Evolutionary conservation across 2,329 filamentous ascomycete species (phyloP), one percentile per base, ranked within the genome.

Genomic region (Aspergillus carbonarius): DNA sequence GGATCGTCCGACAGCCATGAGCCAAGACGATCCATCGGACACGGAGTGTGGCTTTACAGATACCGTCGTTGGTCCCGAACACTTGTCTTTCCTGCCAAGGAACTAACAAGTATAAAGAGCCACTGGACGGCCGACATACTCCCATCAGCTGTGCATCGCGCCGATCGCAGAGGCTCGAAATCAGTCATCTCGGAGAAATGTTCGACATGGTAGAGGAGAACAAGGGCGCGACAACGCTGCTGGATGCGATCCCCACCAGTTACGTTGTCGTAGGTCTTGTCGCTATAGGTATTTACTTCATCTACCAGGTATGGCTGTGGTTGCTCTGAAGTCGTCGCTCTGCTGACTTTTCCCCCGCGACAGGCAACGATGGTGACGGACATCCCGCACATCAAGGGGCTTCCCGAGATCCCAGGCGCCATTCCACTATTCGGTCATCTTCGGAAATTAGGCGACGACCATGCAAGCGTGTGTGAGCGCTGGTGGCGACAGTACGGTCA

Each of bases 351-450:
- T 15, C 15, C 17, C 13, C 42, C 10, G 5, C 15, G 0, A 27
- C 25, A 48, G 44, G n/a, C 44, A 32, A 48, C 44, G 5, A 48
- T 48, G 44, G n/a, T 48, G 25, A 85, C 83, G 5, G 83, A 86
- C 56, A 78, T 78, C 0, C 79, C 83, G 6, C 80, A 81, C 63
- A 84, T 86, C 68, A 83, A 83, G 67, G 79, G 79, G 12, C 72
- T 86, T 1, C 83, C 83, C 1, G 82, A 85, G 62, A 81, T 86
- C 32, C 83, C 83, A 0, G 83, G 83, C 1, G 69, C 70, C 5
- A 61, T 84, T 3, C 84, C 83, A 3, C 60, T 88, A 5, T 82
- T 88, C 61, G 85, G 85, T 7, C 86, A 85, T 66, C 74, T 88
- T 4, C 65, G 84, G 1, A 79, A 84, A 59, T 78, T 87, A 5